These are phyloP conservation scores for Lodderomyces orthopsilosis DNA, from an alignment of 1,139 yeast genomes.

Conservation along the genomic window DNA sequence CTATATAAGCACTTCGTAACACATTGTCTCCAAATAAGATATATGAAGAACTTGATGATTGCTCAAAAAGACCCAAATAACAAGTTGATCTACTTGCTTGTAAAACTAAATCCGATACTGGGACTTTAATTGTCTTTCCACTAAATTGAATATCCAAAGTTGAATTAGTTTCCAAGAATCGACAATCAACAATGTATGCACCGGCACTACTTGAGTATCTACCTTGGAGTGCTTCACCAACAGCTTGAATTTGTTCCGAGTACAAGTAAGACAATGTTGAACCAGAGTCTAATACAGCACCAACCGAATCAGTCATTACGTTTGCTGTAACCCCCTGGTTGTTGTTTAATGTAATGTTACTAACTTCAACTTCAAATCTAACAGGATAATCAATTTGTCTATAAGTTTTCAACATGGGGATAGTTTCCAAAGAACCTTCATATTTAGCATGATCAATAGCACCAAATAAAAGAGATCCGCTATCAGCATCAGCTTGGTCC, in stretches of 20 bases:
- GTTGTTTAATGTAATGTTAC: conserved; percentile 24
- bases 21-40: conserved; percentile 67
- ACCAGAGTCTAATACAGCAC: conserved; percentile 45
- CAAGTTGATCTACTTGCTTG: conserved; percentile 18
- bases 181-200: conserved; percentile 25
- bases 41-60: conserved; percentile 17
- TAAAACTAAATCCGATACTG: conserved; percentile 27
- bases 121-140: conserved; percentile 33
- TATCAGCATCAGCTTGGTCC: conserved; percentile 23
- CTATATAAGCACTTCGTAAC: conserved; percentile 71
- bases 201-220: conserved; percentile 18
- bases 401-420: conserved; percentile 13
- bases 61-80: conserved; percentile 30
- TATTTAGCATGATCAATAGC: conserved; percentile 52
- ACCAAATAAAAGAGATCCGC: conserved; percentile 24
- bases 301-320: conserved; percentile 20
- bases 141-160: conserved; percentile 37
- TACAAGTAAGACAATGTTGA: conserved; percentile 40
- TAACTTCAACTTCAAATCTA: conserved; percentile 16
- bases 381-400: conserved; percentile 9
- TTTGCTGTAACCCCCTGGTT: conserved; percentile 10
- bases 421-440: conserved; percentile 24
- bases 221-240: conserved; percentile 33
- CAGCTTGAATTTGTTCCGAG: conserved; percentile 19
- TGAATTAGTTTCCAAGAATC: conserved; percentile 5